Percentiles rank a stretch among this genome's conserved stretches.
phyloP scores from a whole-genome alignment of 805 yeast genomes.

The Lipomyces yamanashiensis region DNA sequence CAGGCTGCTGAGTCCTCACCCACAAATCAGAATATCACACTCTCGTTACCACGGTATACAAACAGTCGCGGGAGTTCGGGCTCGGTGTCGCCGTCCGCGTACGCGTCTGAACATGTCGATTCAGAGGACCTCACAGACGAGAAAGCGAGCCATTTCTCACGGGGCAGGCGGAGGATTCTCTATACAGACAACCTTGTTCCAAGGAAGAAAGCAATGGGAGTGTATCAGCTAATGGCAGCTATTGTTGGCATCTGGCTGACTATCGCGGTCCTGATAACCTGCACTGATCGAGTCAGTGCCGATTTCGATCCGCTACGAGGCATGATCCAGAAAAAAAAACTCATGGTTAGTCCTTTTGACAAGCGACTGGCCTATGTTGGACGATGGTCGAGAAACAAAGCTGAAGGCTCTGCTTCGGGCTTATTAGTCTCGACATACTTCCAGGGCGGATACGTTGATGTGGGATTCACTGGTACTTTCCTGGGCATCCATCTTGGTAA shows the following conservation, averaged over 20 bases:
- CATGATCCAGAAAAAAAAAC: constrained; percentile 13
- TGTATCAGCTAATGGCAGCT: constrained; percentile 24
- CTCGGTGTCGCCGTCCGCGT: constrained; percentile 1
- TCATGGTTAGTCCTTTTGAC: constrained; percentile 22
- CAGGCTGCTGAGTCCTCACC: constrained; percentile 3
- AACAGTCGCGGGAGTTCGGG: not conserved
- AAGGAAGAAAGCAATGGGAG: not conserved
- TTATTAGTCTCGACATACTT: constrained; percentile 27
- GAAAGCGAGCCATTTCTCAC: not conserved
- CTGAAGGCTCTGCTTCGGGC: constrained; percentile 30
- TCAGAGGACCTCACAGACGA: constrained; percentile 2
- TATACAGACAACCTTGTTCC: not conserved
- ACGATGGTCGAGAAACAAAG: constrained; percentile 35
- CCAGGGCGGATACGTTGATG: constrained; percentile 30
- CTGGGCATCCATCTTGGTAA: constrained; percentile 34
- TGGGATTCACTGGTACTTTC: constrained; percentile 35
- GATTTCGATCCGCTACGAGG: constrained; percentile 33
- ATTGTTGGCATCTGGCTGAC: constrained; percentile 32
- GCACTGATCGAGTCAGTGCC: constrained; percentile 7
- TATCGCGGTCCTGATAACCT: constrained; percentile 18
- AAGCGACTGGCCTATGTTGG: constrained; percentile 26
- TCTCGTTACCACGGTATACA: constrained; percentile 1
- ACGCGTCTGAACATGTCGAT: not conserved
- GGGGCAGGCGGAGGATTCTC: not conserved
- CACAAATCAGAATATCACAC: not conserved